A percentile compares a stretch with the other conserved stretches of the same genome.
phyloP scores from a whole-genome alignment of 176 grass and related monocot genomes.

The Poa annua region DNA sequence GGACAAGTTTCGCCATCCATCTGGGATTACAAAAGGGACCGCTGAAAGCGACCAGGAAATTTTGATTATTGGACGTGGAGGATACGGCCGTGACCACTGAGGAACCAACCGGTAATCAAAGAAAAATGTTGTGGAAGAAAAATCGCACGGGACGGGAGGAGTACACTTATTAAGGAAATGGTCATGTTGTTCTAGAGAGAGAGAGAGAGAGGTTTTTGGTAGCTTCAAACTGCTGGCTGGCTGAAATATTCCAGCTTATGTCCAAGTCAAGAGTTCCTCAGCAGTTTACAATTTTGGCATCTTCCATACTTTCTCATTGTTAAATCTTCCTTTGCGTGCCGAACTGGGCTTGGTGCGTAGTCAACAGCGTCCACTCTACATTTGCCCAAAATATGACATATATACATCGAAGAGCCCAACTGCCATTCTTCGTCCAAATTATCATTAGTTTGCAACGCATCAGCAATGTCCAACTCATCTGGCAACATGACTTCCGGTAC shows the following conservation, averaged over 20 bases:
- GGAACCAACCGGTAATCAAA: background rate
- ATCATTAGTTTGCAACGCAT: too few species aligned
- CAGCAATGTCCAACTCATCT: too few species aligned
- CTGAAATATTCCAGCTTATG: background rate
- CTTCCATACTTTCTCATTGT: background rate
- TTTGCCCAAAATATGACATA: background rate
- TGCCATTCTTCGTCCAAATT: too few species aligned
- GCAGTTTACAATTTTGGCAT: background rate
- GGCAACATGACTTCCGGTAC: too few species aligned
- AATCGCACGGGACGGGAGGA: background rate
- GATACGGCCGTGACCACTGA: background rate
- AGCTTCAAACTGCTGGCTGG: background rate
- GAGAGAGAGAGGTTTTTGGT: background rate
- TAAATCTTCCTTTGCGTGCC: too few species aligned
- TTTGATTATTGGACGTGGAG: background rate
- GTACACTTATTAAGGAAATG: too few species aligned
- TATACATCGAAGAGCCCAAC: constrained; percentile 17
- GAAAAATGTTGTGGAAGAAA: background rate
- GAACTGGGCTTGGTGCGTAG: background rate
- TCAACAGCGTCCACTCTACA: constrained; percentile 29
- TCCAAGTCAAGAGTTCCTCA: background rate
- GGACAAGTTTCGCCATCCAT: background rate
- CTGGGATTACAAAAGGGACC: background rate
- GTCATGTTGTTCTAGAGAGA: background rate
- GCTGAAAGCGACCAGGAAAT: background rate